Evolutionary conservation across 2,329 filamentous ascomycete genomes (phyloP), one percentile per base, ranked within the genome.

Genomic region (Paecilomyces dactylethromorphus): DNA sequence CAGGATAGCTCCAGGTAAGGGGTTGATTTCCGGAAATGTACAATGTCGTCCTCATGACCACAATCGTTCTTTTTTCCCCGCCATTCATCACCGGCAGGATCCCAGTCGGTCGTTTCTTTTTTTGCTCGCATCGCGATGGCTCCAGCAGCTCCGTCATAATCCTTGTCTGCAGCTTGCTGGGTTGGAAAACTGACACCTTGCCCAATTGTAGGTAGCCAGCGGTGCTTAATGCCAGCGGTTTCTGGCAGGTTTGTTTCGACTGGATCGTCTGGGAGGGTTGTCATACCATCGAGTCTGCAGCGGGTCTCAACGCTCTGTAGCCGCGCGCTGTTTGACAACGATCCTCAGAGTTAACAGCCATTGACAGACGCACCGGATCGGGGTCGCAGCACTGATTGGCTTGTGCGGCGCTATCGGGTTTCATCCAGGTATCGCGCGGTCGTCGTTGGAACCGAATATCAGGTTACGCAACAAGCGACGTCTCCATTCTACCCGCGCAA

Each of bases 361-460:
- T 51, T 58, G 52, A 57, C 59, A 56, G 62, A 58, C 59, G 58
- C 62, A 67, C 65, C 63, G 64, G 66, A 63, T 52, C 56, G 56
- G 39, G 58, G 56, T 52, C 55, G 26, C 35, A 3, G 24, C 58
- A 49, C 13, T 61, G 56, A 67, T 67, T 67, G 65, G 65, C 55
- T 49, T 57, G 56, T 39, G 21, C 55, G 12, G 5, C 51, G 32
- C 55, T 35, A 45, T 49, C 52, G 57, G 56, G 57, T 55, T 50
- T 57, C 56, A 15, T 58, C 54, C 50, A 29, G 22, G 26, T 22
- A 24, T 13, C 18, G 49, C 21, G 26, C 49, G 49, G 24, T 52
- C 18, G 7, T 10, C 24, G 24, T 58, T 29, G 31, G 56, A 29
- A 35, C 52, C 57, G 21, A 45, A 52, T 52, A 26, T 29, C 50